Percentiles rank a stretch among this genome's conserved stretches.
Conservation (phyloP, 164 flowering plant genomes). For the Dillenia suffruticosa region DNA sequence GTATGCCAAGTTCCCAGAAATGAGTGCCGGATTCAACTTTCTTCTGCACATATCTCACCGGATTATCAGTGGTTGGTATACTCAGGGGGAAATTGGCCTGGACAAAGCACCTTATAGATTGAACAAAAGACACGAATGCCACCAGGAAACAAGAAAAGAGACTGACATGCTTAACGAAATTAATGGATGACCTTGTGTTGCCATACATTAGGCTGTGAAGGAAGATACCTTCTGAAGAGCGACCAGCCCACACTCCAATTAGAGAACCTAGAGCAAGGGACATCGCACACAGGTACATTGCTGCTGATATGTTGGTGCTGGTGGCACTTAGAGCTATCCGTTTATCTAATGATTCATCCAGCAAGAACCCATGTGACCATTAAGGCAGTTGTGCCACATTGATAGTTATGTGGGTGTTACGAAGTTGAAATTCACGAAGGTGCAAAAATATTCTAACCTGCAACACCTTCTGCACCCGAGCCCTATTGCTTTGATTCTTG, state of each 20-base stretch:
- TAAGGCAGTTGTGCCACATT: not conserved
- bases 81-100: conserved; percentile 61
- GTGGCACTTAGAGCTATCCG: conserved; percentile 36
- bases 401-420: no score
- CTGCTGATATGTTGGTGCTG: conserved; percentile 41
- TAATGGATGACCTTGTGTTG: conserved; percentile 35
- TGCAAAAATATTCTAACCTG: conserved; percentile 28
- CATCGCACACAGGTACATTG: conserved; percentile 47
- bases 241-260: conserved; percentile 64
- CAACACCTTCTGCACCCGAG: conserved; percentile 65
- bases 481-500: conserved; percentile 61
- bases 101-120: conserved; percentile 42
- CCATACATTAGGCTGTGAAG: conserved; percentile 40
- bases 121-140: conserved; percentile 59
- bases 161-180: conserved; percentile 47
- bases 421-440: no score
- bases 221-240: conserved; percentile 32
- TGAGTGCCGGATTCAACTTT: conserved; percentile 46
- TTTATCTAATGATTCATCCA: conserved; percentile 34
- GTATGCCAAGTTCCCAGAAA: conserved; percentile 55
- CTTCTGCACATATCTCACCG: conserved; percentile 30
- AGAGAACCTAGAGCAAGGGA: conserved; percentile 53
- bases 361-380: conserved; percentile 2
- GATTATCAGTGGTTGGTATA: conserved; percentile 50
- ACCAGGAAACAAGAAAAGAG: conserved; percentile 48